Conservation (phyloP, 2,329 filamentous ascomycete species). For the Phialemonium atrogriseum region DNA sequence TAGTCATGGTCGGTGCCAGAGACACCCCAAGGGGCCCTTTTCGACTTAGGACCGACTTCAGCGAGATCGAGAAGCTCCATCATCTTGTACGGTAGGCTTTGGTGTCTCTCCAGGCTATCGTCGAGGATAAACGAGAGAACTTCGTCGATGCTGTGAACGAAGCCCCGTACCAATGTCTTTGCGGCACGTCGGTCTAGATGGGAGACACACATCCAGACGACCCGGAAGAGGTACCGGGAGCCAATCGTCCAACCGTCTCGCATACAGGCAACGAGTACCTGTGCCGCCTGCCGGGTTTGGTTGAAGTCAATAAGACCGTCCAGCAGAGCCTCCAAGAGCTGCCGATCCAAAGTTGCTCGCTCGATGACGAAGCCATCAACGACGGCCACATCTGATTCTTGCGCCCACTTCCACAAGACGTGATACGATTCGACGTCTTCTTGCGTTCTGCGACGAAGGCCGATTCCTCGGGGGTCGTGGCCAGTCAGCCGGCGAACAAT, state of each 20-base stretch:
- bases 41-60: no score
- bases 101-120: no score
- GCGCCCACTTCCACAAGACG: conserved; percentile 20
- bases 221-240: neutral
- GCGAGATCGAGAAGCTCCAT: no score
- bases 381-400: conserved; percentile 12
- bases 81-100: no score
- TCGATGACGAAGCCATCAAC: conserved; percentile 26
- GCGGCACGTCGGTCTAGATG: conserved; percentile 39
- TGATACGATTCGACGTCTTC: conserved; percentile 20
- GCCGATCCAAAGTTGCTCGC: conserved; percentile 27
- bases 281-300: conserved; percentile 33
- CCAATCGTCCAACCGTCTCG: conserved; percentile 23
- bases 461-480: conserved; percentile 29
- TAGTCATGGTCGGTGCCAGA: no score
- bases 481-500: conserved; percentile 37
- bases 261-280: conserved; percentile 31
- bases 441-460: conserved; percentile 25
- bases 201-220: conserved; percentile 38
- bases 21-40: no score
- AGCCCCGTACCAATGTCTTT: conserved; percentile 33
- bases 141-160: neutral
- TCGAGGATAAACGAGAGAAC: no score
- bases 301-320: conserved; percentile 39
- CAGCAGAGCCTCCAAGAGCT: conserved; percentile 37